Conservation (phyloP, 495 filamentous ascomycete species). For the Bacidia gigantensis region DNA sequence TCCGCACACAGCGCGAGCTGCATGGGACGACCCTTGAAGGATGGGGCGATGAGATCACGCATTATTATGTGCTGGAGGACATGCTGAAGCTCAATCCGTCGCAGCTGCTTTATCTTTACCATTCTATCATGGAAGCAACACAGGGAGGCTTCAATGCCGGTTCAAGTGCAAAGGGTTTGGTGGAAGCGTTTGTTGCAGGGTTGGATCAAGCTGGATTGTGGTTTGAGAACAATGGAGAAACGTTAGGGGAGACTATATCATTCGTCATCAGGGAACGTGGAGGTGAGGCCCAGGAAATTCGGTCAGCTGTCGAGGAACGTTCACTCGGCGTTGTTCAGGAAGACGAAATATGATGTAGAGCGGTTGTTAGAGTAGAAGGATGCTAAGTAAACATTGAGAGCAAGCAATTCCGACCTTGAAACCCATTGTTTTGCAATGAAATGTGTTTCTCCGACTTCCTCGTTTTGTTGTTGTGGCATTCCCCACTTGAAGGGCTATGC, state of each 20-base stretch:
- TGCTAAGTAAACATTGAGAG: too few relatives aligned
- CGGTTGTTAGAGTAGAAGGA: too few relatives aligned
- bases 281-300: slow-evolving; percentile 18
- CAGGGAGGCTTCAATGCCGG: not conserved
- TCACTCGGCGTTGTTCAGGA: slow-evolving; percentile 11
- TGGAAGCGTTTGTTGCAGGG: slow-evolving; percentile 36
- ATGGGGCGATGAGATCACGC: slow-evolving; percentile 49
- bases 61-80: slow-evolving; percentile 52
- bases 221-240: slow-evolving; percentile 53
- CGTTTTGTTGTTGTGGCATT: too few relatives aligned
- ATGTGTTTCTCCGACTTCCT: too few relatives aligned
- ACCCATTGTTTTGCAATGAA: too few relatives aligned
- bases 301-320: slow-evolving; percentile 7
- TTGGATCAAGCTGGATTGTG: slow-evolving; percentile 34
- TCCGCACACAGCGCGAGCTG: slow-evolving; percentile 22
- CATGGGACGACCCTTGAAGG: slow-evolving; percentile 34
- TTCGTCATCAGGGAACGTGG: slow-evolving; percentile 34
- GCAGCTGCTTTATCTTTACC: slow-evolving; percentile 42
- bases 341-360: too few relatives aligned
- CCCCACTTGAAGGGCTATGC: too few relatives aligned
- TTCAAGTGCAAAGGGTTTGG: slow-evolving; percentile 33
- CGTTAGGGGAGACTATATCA: slow-evolving; percentile 36
- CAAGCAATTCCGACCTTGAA: too few relatives aligned
- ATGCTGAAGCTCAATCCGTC: slow-evolving; percentile 52
- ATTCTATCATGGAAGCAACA: slow-evolving; percentile 26